These are phyloP conservation scores for Avena sativa DNA, from an alignment of 176 grass and related monocot species.

Conservation along the genomic window DNA sequence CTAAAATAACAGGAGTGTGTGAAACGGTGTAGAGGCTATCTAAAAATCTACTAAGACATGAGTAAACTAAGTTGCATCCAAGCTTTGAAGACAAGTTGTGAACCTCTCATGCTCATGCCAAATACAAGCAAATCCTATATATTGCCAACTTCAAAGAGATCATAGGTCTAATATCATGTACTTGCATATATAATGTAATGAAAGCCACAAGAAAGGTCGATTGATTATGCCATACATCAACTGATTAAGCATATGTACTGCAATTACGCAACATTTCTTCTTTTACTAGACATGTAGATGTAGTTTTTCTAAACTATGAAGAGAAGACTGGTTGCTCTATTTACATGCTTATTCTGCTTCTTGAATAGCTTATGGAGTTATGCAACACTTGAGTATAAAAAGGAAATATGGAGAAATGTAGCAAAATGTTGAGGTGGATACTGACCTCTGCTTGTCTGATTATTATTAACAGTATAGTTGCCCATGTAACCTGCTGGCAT, in stretches of 20 bases:
- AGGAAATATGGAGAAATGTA: neutral
- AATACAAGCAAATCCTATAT: constrained; percentile 15
- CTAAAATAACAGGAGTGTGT: neutral
- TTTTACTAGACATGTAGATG: neutral
- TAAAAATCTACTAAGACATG: neutral
- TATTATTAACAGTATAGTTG: constrained; percentile 71
- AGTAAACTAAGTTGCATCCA: constrained; percentile 6
- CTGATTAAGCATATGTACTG: constrained; percentile 21
- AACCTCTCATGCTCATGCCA: constrained; percentile 10
- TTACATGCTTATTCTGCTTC: neutral
- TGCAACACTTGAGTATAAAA: constrained; percentile 6
- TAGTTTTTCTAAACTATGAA: constrained; percentile 26
- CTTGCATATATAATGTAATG: constrained; percentile 6
- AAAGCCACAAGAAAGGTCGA: neutral
- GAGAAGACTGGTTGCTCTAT: neutral
- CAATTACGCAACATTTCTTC: constrained; percentile 10
- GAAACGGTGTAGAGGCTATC: neutral
- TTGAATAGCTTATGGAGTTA: constrained; percentile 26
- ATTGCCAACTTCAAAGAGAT: neutral
- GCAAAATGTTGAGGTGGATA: constrained; percentile 40
- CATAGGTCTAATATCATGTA: neutral
- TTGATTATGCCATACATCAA: neutral
- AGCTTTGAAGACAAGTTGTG: constrained; percentile 1
- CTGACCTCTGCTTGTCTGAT: constrained; percentile 78
- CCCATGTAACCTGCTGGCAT: constrained; percentile 59